Conservation (phyloP, 129 eudicot genomes). For the Centaurea solstitialis region DNA sequence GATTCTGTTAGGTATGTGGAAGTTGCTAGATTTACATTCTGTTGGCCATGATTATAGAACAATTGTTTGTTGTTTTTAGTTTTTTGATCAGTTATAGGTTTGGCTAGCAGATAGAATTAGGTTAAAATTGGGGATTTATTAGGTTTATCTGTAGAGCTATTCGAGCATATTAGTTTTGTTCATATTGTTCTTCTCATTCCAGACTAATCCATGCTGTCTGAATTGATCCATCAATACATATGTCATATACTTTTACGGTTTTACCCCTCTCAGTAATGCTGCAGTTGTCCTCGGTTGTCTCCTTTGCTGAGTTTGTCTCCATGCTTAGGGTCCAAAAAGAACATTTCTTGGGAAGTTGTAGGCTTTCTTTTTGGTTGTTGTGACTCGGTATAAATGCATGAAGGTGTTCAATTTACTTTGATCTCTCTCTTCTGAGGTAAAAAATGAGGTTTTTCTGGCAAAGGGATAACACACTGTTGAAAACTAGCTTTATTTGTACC, state of each 20-base stretch:
- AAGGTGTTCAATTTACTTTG: background rate
- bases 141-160: background rate
- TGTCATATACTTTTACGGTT: background rate
- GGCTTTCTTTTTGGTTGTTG: background rate
- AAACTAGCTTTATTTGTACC: background rate
- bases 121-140: background rate
- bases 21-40: background rate
- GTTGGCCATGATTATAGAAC: background rate
- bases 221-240: background rate
- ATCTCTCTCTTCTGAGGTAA: background rate
- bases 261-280: background rate
- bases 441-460: background rate
- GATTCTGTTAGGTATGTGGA: background rate
- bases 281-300: background rate
- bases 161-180: background rate
- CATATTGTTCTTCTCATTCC: background rate
- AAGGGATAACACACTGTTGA: background rate
- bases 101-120: conserved; percentile 8
- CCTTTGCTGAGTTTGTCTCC: background rate
- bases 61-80: background rate
- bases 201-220: background rate
- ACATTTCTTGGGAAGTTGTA: background rate
- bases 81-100: background rate
- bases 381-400: background rate
- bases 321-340: background rate